Base-by-base conservation (phyloP, 768 basidiomycete species). In the Galerina sulciceps region DNA sequence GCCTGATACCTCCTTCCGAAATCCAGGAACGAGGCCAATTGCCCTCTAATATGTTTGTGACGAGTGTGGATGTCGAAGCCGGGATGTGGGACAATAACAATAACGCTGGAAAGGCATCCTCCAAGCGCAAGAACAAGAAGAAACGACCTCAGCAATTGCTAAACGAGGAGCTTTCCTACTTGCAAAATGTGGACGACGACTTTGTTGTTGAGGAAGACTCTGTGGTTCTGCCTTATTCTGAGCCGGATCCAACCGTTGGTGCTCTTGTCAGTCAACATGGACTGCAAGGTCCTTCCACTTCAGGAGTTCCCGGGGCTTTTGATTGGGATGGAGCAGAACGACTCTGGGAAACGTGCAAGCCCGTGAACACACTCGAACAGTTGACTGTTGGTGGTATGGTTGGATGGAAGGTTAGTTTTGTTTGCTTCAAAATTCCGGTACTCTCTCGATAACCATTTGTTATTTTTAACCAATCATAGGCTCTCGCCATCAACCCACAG, bases 51-150 rank as follows among this genome's bases (percentile, higher is more conserved):
- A 67, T 91, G 65, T 85, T 91, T 59, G 87, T 91, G 35, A 90
- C 89, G 2, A 86, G 85, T 61, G 77, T 91, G 2, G 87, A 91
- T 59, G 87, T 91, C 22, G 88, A 89, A 64, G 81, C 76, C 22
- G 81, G 76, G 1, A 58, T 78, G 65, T 76, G 74, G 72, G 69
- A 56, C 4, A 35, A 49, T 10, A 67, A 54, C n/a, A 35, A 36
- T n/a, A 22, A 20, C 26, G 17, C 26, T 52, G 53, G 50, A 53
- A 13, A 22, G 36, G 34, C 49, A 34, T 50, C 50, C 20, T 26
- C 15, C 23, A 70, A 59, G 17, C 61, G 65, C 37, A 76, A 74
- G 57, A 72, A 73, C 55, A 80, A 75, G 62, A 78, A 74, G 58
- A 69, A 69, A 47, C 59, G 59, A 38, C 22, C 58, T n/a, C 14